Base-by-base conservation (phyloP, 345 rosid species). In the Syzygium oleosum region DNA sequence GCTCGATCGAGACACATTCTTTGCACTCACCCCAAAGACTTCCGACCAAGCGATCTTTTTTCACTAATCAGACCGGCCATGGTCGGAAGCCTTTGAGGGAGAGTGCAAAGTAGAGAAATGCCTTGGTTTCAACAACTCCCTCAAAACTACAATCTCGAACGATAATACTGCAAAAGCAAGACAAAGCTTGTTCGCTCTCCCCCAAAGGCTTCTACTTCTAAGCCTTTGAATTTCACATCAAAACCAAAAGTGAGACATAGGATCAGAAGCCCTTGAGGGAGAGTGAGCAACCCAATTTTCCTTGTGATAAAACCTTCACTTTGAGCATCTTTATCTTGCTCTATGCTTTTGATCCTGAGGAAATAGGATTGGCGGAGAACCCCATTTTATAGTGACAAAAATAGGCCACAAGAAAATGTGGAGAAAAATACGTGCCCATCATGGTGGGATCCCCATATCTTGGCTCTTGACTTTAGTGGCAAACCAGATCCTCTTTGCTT, bases 231-330 rank as follows among this genome's bases (percentile, higher is more conserved):
- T 52, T 58, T 46, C 27, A 13, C 5, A 15, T 51, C 19, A 58
- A 8, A 9, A 25, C 2, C 19, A 19, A 29, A 12, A 61, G 49
- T 6, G 31, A 41, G 79, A 29, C 83, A 2, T 6, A n/a, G 59
- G 63, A 85, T 27, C 68, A 85, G 93, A 86, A 84, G 94, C 91
- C 87, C 92, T 87, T 87, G 92, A 79, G 91, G 93, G 91, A 84
- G 94, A 90, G 31, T 78, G 91, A 85, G 85, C 89, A 93, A 89
- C 58, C 86, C 59, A 34, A 68, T 68, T 51, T 84, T 91, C 87
- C 92, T 87, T 88, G 88, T 77, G 78, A 65, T 27, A 27, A 12
- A 84, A 58, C 10, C 77, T 46, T 63, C 54, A 21, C 46, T 49
- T 54, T 73, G 80, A 51, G 16, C 52, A 52, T 85, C 78, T 46